Base-by-base conservation (phyloP, 2,329 filamentous ascomycete species). In the Pseudopithomyces maydicus region DNA sequence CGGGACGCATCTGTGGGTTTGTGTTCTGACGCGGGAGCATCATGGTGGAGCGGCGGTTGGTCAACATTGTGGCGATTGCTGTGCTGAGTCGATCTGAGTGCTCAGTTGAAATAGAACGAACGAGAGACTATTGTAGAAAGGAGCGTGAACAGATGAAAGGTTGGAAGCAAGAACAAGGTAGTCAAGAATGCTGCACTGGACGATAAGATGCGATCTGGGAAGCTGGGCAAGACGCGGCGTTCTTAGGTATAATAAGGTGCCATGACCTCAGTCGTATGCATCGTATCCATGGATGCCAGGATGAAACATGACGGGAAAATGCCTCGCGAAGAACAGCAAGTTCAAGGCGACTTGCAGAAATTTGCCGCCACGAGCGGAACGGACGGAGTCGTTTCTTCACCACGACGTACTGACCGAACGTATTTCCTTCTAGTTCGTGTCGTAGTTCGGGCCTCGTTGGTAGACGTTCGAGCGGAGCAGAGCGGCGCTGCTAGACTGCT, bases 41-140 rank as follows among this genome's bases (percentile, higher is more conserved):
- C 72, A 74, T 71, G 23, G 68, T 74, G 14, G 71, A 74, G 57
- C 69, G 71, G 54, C 71, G 71, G 59, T 74, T 74, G 55, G 72
- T 74, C 58, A 74, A 65, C 69, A 74, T 72, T 20, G 48, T 68
- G 42, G 22, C 49, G 19, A 20, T 36, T 11, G 35, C 7, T 35
- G 7, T 54, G 43, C 6, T 52, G 20, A 15, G 20, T 44, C 6
- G 23, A 19, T 32, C n/a, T 38, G 5, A 17, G 17, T 10, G n/a
- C 19, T 17, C 11, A 19, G 38, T 17, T 41, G 38, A 10, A 6
- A 41, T 17, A 6, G 11, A 36, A 14, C 32, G 5, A 14, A n/a
- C 12, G 35, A 36, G 35, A 14, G 11, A n/a, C 12, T 3, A 36
- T 14, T 14, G 35, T 3, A n/a, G 14, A 36, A 36, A 36, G 12